These are phyloP conservation scores for Casuarina equisetifolia DNA, from an alignment of 306 rosid species.

Conservation along the genomic window DNA sequence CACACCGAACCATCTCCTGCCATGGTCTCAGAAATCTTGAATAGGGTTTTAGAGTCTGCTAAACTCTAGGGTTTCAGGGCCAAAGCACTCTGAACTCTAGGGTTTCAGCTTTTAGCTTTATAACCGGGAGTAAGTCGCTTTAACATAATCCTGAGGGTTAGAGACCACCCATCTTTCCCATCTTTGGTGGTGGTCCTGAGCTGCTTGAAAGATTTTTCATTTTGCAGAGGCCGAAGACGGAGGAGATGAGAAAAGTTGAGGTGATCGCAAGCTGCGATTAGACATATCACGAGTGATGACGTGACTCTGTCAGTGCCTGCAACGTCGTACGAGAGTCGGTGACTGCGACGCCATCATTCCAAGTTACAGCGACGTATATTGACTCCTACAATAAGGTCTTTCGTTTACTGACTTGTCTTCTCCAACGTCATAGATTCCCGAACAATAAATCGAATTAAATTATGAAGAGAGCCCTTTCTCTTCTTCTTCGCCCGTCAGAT, in stretches of 20 bases:
- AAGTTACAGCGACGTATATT: too few relatives aligned
- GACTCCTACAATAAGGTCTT: too few relatives aligned
- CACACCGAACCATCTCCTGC: neutral
- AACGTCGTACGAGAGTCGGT: neutral
- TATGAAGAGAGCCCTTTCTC: too few relatives aligned
- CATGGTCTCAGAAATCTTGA: neutral
- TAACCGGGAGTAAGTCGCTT: too few relatives aligned
- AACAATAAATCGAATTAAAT: too few relatives aligned
- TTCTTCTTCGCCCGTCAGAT: too few relatives aligned
- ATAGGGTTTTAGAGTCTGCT: conserved; percentile 7
- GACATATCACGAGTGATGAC: conserved; percentile 21
- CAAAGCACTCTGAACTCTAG: neutral
- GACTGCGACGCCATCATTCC: too few relatives aligned
- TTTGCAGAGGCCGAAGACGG: neutral
- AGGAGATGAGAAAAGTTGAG: neutral
- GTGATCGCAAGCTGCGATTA: conserved; percentile 10
- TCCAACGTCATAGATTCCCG: too few relatives aligned
- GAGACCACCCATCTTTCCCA: neutral
- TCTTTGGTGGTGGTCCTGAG: conserved; percentile 17
- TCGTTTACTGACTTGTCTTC: too few relatives aligned
- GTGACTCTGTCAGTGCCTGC: neutral
- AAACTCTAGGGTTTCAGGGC: conserved; percentile 2
- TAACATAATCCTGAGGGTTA: neutral
- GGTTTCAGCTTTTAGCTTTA: too few relatives aligned
- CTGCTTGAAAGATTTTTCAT: neutral